These are phyloP conservation scores for Phytophthora pinifolia DNA, from an alignment of 352 stramenopile species.

Conservation along the genomic window DNA sequence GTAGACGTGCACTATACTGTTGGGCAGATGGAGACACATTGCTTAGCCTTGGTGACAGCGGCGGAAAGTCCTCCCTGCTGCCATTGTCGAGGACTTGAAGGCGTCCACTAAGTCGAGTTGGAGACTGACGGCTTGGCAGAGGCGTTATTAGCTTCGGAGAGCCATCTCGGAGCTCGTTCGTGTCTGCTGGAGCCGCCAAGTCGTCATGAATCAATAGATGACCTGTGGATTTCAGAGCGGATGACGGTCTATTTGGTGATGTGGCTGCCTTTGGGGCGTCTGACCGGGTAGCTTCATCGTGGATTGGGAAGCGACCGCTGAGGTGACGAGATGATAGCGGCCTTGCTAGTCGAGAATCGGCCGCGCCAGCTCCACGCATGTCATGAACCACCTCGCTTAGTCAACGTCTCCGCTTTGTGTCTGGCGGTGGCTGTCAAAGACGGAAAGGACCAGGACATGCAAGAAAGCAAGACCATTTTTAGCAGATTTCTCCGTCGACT, in stretches of 20 bases:
- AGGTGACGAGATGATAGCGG: slow-evolving; percentile 6
- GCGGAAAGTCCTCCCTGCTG: slow-evolving; percentile 10
- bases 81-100: slow-evolving; percentile 11
- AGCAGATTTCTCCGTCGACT: too few relatives aligned
- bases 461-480: too few relatives aligned
- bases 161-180: slow-evolving; percentile 9
- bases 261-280: slow-evolving; percentile 4
- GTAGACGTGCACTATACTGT: slow-evolving; percentile 12
- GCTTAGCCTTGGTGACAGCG: slow-evolving; percentile 3
- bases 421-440: background rate
- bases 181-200: background rate
- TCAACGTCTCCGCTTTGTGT: background rate
- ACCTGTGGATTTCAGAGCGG: slow-evolving; percentile 20
- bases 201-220: slow-evolving; percentile 30
- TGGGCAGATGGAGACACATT: slow-evolving; percentile 2
- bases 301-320: slow-evolving; percentile 6
- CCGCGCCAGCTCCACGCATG: slow-evolving; percentile 14
- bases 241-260: slow-evolving; percentile 8
- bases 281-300: slow-evolving; percentile 6
- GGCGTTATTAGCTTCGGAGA: slow-evolving; percentile 1
- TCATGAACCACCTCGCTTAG: slow-evolving; percentile 6
- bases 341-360: slow-evolving; percentile 17
- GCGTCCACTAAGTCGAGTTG: slow-evolving; percentile 13
- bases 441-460: too few relatives aligned
- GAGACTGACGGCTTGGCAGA: background rate